These are phyloP conservation scores for Yamadazyma ubonensis DNA, from an alignment of 805 yeast genomes.

Conservation along the genomic window DNA sequence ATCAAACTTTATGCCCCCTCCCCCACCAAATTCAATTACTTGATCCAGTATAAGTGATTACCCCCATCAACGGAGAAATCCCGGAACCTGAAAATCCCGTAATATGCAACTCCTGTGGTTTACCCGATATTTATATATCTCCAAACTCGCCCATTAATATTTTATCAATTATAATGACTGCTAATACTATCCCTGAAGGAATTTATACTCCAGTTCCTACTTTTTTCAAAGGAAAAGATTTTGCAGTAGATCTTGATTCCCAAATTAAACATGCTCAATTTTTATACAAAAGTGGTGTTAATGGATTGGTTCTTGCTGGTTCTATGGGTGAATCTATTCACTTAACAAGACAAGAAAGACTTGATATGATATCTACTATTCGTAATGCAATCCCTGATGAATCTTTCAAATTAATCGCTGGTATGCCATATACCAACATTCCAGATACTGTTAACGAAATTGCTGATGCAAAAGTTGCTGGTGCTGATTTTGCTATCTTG, in stretches of 20 bases:
- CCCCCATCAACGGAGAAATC: background rate
- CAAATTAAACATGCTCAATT: constrained; percentile 31
- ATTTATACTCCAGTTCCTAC: constrained; percentile 33
- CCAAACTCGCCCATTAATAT: background rate
- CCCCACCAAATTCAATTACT: constrained; percentile 1
- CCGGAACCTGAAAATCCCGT: background rate
- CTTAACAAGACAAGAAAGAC: constrained; percentile 30
- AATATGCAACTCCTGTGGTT: too few relatives aligned
- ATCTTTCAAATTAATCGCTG: constrained; percentile 31
- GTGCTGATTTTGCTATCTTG: constrained; percentile 34
- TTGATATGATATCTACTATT: constrained; percentile 21
- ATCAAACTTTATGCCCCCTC: background rate
- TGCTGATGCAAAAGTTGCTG: constrained; percentile 23
- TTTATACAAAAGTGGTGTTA: constrained; percentile 27
- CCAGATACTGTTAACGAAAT: constrained; percentile 28
- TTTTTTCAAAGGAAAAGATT: constrained; percentile 25
- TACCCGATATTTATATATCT: background rate
- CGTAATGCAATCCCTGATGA: constrained; percentile 30
- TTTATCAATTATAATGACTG: background rate
- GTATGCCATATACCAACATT: constrained; percentile 27
- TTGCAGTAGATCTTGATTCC: constrained; percentile 25
- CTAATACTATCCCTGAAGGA: constrained; percentile 15
- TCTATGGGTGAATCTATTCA: constrained; percentile 43
- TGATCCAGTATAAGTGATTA: constrained; percentile 1
- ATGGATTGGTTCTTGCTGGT: constrained; percentile 37